Evolutionary conservation across 257 asterid species (phyloP).

Genomic region (Avicennia marina): DNA sequence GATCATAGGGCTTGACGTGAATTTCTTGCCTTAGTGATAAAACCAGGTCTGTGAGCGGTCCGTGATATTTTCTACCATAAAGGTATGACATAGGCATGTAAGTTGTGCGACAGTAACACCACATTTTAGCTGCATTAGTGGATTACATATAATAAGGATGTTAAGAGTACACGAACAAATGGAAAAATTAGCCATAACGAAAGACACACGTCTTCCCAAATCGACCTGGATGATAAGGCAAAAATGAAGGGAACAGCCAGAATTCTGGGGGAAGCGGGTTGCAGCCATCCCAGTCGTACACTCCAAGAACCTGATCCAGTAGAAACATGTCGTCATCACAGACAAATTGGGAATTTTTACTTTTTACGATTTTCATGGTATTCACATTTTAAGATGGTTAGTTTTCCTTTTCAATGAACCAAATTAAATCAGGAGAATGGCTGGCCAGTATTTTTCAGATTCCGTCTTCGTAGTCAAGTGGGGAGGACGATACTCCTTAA

Average conservation of each 20-base stretch:
- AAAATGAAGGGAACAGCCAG: slow-evolving; percentile 71
- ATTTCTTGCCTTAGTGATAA: slow-evolving; percentile 62
- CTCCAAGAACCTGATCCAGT: slow-evolving; percentile 84
- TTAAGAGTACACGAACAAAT: no score
- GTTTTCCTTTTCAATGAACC: no score
- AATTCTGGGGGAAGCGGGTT: slow-evolving; percentile 87
- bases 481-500: no score
- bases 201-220: not conserved
- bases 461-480: no score
- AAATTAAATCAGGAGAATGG: no score
- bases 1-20: slow-evolving; percentile 43
- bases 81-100: slow-evolving; percentile 89
- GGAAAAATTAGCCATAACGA: no score
- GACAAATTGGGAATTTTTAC: no score
- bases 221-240: slow-evolving; percentile 74
- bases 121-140: slow-evolving; percentile 63
- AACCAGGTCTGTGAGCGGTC: slow-evolving; percentile 61
- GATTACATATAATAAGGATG: no score
- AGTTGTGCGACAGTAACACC: slow-evolving; percentile 78
- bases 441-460: no score
- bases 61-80: slow-evolving; percentile 59
- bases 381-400: no score
- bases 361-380: no score
- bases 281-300: slow-evolving; percentile 88
- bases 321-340: no score